These are phyloP conservation scores for Trametes gibbosa DNA, from an alignment of 768 basidiomycete species.

Conservation along the genomic window DNA sequence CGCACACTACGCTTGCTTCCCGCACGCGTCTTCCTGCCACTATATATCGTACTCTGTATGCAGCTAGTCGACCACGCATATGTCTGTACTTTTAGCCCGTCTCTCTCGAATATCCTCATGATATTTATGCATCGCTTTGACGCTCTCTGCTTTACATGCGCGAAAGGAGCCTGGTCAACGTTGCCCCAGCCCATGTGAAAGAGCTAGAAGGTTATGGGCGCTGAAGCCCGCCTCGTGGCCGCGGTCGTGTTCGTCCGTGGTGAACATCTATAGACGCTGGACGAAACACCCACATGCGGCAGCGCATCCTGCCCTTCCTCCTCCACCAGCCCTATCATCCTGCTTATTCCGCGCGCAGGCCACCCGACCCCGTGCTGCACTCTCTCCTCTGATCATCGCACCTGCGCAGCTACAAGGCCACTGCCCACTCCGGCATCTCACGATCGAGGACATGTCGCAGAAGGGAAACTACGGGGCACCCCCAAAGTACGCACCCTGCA, in stretches of 20 bases:
- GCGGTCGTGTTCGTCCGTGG: slow-evolving; percentile 10
- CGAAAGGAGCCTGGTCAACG: not conserved
- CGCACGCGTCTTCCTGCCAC: not conserved
- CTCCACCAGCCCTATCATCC: not conserved
- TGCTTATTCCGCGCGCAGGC: not conserved
- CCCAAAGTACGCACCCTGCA: slow-evolving; percentile 16
- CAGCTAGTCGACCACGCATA: too few species aligned
- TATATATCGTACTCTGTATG: not conserved
- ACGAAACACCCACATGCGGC: slow-evolving; percentile 2
- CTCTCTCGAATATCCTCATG: not conserved
- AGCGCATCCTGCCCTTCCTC: not conserved
- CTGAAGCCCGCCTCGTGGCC: slow-evolving; percentile 9
- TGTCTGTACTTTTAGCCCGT: too few species aligned
- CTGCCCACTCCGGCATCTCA: not conserved
- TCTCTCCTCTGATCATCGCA: too few species aligned
- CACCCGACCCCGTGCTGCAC: too few species aligned
- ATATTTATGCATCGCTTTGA: not conserved
- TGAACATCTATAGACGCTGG: not conserved
- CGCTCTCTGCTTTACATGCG: not conserved
- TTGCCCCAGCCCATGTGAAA: too few species aligned
- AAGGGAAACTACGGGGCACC: slow-evolving; percentile 19
- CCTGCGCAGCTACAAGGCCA: too few species aligned
- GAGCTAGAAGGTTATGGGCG: not conserved
- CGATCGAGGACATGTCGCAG: slow-evolving; percentile 14
- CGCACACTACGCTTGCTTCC: too few species aligned